Evolutionary conservation across 2,329 filamentous ascomycete species (phyloP).

Genomic region (Allantophomopsis cytisporea): DNA sequence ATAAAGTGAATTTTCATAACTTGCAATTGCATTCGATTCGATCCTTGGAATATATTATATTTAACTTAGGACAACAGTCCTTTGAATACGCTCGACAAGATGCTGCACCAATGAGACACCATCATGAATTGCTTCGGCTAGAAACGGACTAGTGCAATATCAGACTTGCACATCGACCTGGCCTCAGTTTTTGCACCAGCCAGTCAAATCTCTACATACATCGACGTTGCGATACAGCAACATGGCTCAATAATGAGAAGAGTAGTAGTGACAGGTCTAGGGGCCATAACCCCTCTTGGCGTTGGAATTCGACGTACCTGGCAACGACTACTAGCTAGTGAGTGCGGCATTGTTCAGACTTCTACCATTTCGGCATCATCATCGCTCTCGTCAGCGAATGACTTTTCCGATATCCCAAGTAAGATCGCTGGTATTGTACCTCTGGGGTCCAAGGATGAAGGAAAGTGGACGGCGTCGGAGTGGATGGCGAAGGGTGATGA

Average conservation of each 20-base stretch:
- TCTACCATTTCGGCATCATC: conserved; percentile 30
- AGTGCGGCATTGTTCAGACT: conserved; percentile 71
- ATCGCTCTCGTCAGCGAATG: conserved; percentile 1
- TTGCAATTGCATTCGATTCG: too few relatives aligned
- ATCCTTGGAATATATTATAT: too few relatives aligned
- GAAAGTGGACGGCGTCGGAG: conserved; percentile 35
- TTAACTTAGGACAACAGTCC: too few relatives aligned
- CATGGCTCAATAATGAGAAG: conserved; percentile 32
- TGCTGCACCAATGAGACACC: too few relatives aligned
- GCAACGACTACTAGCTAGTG: conserved; percentile 64
- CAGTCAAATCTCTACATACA: too few relatives aligned
- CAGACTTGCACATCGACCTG: too few relatives aligned
- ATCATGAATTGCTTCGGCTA: too few relatives aligned
- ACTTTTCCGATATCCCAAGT: conserved; percentile 64
- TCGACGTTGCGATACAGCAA: background rate
- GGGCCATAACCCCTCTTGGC: conserved; percentile 72
- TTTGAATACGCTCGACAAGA: too few relatives aligned
- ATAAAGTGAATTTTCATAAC: too few relatives aligned
- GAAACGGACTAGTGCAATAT: too few relatives aligned
- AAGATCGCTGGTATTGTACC: conserved; percentile 79
- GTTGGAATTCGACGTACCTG: conserved; percentile 69
- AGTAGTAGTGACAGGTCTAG: conserved; percentile 74
- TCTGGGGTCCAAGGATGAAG: conserved; percentile 26
- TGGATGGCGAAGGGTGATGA: conserved; percentile 40
- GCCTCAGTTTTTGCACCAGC: too few relatives aligned